phyloP scores from a whole-genome alignment of 371 early-diverging fungal species.

The Mucor piriformis region DNA sequence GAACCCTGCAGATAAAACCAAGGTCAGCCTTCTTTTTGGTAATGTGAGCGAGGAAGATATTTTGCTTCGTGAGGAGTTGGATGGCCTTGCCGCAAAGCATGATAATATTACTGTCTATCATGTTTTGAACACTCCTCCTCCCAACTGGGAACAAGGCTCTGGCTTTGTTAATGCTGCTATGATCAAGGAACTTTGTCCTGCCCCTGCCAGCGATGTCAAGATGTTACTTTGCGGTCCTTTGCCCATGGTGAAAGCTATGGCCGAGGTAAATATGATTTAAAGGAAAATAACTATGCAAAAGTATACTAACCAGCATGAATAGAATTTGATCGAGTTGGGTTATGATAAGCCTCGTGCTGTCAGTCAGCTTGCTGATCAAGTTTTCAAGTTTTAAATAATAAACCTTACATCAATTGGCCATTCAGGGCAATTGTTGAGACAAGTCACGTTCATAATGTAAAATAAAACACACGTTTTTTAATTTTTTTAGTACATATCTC shows the following conservation, averaged over 20 bases:
- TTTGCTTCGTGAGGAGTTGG: slow-evolving; percentile 83
- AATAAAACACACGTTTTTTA: slow-evolving; percentile 1
- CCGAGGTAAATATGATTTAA: slow-evolving; percentile 35
- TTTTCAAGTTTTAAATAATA: slow-evolving; percentile 23
- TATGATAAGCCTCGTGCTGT: slow-evolving; percentile 79
- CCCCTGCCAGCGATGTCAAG: slow-evolving; percentile 81
- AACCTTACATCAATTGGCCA: not conserved
- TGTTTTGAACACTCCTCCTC: slow-evolving; percentile 84
- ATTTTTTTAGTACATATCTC: slow-evolving; percentile 8
- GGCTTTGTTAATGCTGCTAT: slow-evolving; percentile 89
- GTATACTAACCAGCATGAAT: not conserved
- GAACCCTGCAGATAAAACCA: slow-evolving; percentile 86
- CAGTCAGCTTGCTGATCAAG: slow-evolving; percentile 82
- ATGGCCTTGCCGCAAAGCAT: slow-evolving; percentile 73
- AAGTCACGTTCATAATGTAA: not conserved
- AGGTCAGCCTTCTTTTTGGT: slow-evolving; percentile 86
- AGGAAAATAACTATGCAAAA: too few relatives aligned
- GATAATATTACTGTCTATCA: slow-evolving; percentile 85
- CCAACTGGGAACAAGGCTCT: slow-evolving; percentile 81
- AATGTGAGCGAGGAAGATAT: slow-evolving; percentile 92
- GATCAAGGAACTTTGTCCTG: slow-evolving; percentile 76
- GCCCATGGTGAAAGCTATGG: slow-evolving; percentile 93
- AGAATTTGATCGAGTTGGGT: slow-evolving; percentile 65
- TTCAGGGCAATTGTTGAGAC: not conserved
- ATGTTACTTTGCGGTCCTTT: slow-evolving; percentile 94